A percentile compares a stretch with the other conserved stretches of the same genome.
Conservation (phyloP, 2,329 filamentous ascomycete species). For the Pseudogymnoascus sp. region DNA sequence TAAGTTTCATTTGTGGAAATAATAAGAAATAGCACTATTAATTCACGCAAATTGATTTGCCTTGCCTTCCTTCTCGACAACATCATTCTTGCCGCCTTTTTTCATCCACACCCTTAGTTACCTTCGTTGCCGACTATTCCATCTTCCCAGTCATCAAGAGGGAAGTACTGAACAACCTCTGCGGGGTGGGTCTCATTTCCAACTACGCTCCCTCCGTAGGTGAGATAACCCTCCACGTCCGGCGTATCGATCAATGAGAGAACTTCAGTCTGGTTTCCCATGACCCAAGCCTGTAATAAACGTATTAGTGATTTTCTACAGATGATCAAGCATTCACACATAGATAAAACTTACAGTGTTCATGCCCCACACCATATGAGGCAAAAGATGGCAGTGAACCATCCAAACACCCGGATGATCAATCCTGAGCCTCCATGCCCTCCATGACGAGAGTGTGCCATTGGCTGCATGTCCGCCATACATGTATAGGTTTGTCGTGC, state of each 20-base stretch:
- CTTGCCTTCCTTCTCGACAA: not conserved
- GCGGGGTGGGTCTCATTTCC: constrained; percentile 27
- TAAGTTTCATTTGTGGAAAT: not conserved
- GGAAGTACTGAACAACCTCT: constrained; percentile 15
- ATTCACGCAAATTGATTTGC: not conserved
- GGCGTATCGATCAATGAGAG: constrained; percentile 19
- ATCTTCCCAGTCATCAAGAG: not conserved
- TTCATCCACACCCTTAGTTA: not conserved
- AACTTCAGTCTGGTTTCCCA: constrained; percentile 27
- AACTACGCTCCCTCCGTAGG: constrained; percentile 27
- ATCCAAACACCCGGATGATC: constrained; percentile 42
- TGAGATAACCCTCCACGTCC: constrained; percentile 28
- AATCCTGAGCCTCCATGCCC: constrained; percentile 43
- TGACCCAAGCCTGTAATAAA: constrained; percentile 25
- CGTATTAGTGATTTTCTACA: not conserved
- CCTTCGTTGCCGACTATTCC: not conserved
- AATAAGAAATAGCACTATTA: not conserved
- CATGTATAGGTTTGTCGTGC: constrained; percentile 39
- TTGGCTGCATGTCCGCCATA: constrained; percentile 27
- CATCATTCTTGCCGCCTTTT: not conserved
- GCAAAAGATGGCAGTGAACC: constrained; percentile 43
- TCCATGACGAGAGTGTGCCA: constrained; percentile 33
- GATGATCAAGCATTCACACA: not conserved
- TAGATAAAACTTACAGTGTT: constrained; percentile 18
- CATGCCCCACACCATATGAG: constrained; percentile 36